Evolutionary conservation across 495 filamentous ascomycete genomes (phyloP).

Genomic region (Trypethelium eluteriae): DNA sequence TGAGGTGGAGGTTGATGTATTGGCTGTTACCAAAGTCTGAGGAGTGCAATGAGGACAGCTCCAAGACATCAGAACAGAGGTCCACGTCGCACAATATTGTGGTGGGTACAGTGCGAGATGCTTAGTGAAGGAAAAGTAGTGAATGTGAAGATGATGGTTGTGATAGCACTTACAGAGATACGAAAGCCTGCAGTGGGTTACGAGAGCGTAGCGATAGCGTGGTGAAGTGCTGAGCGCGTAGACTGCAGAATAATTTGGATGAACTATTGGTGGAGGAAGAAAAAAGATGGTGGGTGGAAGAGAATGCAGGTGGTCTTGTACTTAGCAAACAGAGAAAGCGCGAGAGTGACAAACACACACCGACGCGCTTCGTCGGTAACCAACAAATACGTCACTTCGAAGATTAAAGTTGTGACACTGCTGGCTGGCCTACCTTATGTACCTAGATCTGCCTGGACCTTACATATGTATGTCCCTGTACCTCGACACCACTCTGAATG

Average conservation of each 20-base stretch:
- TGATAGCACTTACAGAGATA: conserved; percentile 7
- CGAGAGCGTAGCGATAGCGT: background rate
- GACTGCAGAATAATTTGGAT: conserved; percentile 7
- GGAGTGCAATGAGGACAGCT: no score
- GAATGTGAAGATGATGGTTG: background rate
- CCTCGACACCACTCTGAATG: no score
- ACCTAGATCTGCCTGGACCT: no score
- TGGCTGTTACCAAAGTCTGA: no score
- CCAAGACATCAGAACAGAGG: no score
- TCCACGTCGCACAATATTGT: background rate
- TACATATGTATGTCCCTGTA: no score
- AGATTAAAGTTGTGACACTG: background rate
- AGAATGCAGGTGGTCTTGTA: background rate
- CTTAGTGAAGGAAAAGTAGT: background rate
- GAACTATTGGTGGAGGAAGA: background rate
- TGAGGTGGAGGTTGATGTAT: no score
- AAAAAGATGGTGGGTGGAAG: background rate
- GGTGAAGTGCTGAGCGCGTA: background rate
- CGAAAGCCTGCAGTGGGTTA: conserved; percentile 3
- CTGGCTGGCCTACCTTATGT: no score
- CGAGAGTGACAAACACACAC: background rate
- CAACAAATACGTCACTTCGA: background rate
- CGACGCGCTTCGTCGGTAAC: background rate
- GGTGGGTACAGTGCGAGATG: background rate
- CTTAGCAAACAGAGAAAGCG: background rate